Conservation (phyloP, 768 basidiomycete species). For the Lentinus brumalis region DNA sequence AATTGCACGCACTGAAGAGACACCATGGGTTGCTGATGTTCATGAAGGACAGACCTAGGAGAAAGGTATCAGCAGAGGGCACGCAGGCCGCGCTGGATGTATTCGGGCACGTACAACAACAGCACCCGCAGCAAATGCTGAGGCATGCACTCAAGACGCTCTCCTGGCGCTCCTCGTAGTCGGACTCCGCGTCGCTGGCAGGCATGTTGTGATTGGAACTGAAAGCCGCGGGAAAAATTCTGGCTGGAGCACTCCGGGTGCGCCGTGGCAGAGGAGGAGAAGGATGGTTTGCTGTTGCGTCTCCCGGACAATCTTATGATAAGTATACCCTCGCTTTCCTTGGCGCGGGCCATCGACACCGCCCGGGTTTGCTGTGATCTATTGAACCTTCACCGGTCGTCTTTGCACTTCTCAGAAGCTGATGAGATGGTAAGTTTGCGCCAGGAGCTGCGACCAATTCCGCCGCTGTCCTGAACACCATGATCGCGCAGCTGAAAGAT, state of each 20-base stretch:
- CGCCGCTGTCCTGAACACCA: too few species aligned
- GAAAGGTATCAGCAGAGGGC: background rate
- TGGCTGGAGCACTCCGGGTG: background rate
- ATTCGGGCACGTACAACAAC: background rate
- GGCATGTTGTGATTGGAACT: too few species aligned
- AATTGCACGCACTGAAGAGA: background rate
- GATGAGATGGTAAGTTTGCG: too few species aligned
- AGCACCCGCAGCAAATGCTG: slow-evolving; percentile 3
- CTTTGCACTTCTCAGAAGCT: too few species aligned
- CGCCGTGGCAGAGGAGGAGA: background rate
- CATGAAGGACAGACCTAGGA: background rate
- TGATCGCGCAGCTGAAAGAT: too few species aligned
- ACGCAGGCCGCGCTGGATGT: background rate
- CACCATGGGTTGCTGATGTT: slow-evolving; percentile 2
- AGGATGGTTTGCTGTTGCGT: background rate
- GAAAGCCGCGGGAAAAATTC: too few species aligned
- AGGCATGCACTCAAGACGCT: background rate
- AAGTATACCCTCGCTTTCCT: too few species aligned
- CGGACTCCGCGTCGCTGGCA: background rate
- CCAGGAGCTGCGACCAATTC: too few species aligned
- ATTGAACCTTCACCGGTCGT: too few species aligned
- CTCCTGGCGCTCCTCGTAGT: background rate
- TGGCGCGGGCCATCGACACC: too few species aligned
- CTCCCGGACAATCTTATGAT: too few species aligned
- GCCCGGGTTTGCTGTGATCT: too few species aligned